A percentile compares a stretch with the other conserved stretches of the same genome.
Conservation (phyloP, 1,284 basidiomycete genomes). For the Xerocomus nothofagi region DNA sequence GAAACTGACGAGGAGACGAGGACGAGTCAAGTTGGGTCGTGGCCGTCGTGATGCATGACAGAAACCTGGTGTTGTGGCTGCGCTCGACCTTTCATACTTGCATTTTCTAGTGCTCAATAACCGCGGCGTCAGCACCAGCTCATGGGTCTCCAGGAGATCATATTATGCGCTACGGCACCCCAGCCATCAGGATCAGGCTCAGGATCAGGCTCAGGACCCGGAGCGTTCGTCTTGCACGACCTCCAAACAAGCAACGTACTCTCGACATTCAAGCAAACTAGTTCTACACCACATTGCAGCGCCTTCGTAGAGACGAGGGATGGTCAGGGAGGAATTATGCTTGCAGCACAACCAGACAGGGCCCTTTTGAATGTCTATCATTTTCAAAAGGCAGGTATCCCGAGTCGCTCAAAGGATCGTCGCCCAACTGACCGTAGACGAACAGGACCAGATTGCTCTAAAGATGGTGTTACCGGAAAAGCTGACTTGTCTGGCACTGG, state of each 20-base stretch:
- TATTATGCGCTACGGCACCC: slow-evolving; percentile 61
- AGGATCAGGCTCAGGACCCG: slow-evolving; percentile 48
- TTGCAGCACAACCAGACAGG: slow-evolving; percentile 78
- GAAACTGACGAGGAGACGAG: neutral
- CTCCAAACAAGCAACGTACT: slow-evolving; percentile 67
- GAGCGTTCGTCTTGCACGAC: slow-evolving; percentile 68
- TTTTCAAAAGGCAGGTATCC: slow-evolving; percentile 70
- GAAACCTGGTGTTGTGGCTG: slow-evolving; percentile 19
- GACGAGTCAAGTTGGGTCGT: neutral
- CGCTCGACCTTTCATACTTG: slow-evolving; percentile 8
- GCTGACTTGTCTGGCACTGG: slow-evolving; percentile 76
- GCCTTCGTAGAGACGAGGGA: slow-evolving; percentile 61
- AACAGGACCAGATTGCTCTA: slow-evolving; percentile 81
- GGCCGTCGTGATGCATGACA: neutral
- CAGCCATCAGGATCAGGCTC: slow-evolving; percentile 39
- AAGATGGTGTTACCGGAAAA: slow-evolving; percentile 92
- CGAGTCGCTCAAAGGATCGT: neutral
- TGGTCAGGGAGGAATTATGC: slow-evolving; percentile 72
- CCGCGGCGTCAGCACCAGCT: neutral
- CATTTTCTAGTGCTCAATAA: too few relatives aligned
- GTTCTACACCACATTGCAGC: slow-evolving; percentile 55
- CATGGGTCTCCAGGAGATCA: slow-evolving; percentile 67
- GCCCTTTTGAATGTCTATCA: slow-evolving; percentile 77
- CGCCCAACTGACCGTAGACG: slow-evolving; percentile 5
- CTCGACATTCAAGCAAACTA: slow-evolving; percentile 77